Base-by-base conservation (phyloP, 108 stramenopile species). In the Discostella stelligeroides region DNA sequence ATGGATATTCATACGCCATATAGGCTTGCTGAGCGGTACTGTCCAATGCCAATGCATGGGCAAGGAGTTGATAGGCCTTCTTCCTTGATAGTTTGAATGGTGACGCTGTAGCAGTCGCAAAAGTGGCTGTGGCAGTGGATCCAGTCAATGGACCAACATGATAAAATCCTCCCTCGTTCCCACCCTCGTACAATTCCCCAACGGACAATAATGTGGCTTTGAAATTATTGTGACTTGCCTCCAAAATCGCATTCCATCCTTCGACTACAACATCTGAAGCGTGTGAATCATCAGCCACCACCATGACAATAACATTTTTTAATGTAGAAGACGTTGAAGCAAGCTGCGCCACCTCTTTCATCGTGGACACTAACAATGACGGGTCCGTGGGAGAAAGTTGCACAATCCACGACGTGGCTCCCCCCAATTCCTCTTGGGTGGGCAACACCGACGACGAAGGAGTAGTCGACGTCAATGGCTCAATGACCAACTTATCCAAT, bases 21-120 rank as follows among this genome's bases (percentile, higher is more conserved):
- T 87, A 54, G 17, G 65, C 74, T 59, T 87, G 78, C 58, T 76
- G 49, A 10, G 63, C 61, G 48, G 82, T 84, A 18, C 53, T 59
- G 21, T 89, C 84, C 66, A 94, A 55, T 63, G 84, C 85, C 72
- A 94, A 72, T n/a, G 76, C 68, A 58, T 94, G 88, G 9, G 86
- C 86, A 40, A 87, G 45, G 63, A 90, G 62, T 8, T 84, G 82
- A 34, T 83, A 72, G 12, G 84, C 80, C 50, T 91, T 88, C n/a
- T 85, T 80, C 10, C 82, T 47, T 24, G 83, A 68, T 49, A 88
- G 86, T 37, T 42, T 47, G 24, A 23, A 21, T 7, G 10, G 7
- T 1, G 48, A 23, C 25, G 51, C 13, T 4, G 51, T 13, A 8
- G 51, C 13, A 8, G 51, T 27, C 0, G 24, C 10, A 8, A 8